These are phyloP conservation scores for Pleurotus tuber-regium DNA, from an alignment of 768 basidiomycete species.

Conservation along the genomic window DNA sequence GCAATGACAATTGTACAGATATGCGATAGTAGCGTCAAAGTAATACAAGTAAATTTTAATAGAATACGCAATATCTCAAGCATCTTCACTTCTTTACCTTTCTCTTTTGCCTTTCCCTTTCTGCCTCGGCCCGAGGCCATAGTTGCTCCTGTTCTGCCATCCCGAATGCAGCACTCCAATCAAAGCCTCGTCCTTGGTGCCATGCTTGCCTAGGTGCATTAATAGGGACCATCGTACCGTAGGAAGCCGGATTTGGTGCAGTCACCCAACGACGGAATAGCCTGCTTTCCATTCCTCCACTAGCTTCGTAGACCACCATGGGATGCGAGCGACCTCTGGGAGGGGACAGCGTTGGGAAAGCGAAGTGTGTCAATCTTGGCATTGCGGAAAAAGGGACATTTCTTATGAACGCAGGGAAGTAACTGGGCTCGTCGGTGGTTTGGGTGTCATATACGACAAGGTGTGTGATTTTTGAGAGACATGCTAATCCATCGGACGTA, in stretches of 20 bases:
- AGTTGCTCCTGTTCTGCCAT: not conserved
- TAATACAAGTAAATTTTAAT: too few species aligned
- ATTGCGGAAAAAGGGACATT: conserved; percentile 30
- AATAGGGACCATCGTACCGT: not conserved
- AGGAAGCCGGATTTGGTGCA: not conserved
- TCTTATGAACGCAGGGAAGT: conserved; percentile 20
- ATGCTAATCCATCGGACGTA: conserved; percentile 26
- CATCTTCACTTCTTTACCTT: not conserved
- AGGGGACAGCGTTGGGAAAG: conserved; percentile 22
- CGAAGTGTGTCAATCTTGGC: conserved; percentile 31
- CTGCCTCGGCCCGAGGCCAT: not conserved
- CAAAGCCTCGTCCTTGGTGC: not conserved
- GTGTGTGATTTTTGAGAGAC: conserved; percentile 35
- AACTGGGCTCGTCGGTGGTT: not conserved
- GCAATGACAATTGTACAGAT: too few species aligned
- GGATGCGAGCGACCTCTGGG: not conserved
- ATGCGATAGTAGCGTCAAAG: too few species aligned
- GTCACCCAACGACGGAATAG: not conserved
- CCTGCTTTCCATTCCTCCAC: not conserved
- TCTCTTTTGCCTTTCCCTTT: not conserved
- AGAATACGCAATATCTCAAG: too few species aligned
- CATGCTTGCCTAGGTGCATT: not conserved
- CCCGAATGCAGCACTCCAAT: not conserved
- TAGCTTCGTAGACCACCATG: conserved; percentile 5
- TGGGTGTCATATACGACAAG: conserved; percentile 30